phyloP scores from a whole-genome alignment of 129 eudicot genomes.

The Tanacetum coccineum region DNA sequence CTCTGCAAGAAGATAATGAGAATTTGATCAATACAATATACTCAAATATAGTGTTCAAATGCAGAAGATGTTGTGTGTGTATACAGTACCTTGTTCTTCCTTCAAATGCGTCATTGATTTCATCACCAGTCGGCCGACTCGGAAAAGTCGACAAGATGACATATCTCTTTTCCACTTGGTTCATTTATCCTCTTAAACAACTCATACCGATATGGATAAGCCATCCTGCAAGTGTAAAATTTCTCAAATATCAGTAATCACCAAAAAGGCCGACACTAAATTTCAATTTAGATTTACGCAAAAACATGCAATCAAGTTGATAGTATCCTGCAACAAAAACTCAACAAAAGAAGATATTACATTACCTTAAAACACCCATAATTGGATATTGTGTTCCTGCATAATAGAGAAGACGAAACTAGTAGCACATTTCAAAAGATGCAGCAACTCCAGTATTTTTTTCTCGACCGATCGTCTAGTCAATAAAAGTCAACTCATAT shows the following conservation, averaged over 20 bases:
- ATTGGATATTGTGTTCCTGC: constrained; percentile 93
- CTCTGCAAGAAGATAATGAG: constrained; percentile 38
- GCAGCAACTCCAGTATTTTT: constrained; percentile 92
- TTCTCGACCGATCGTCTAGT: no score
- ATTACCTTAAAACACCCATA: constrained; percentile 90
- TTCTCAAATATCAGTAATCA: neutral
- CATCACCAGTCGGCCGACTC: constrained; percentile 66
- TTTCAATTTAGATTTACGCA: no score
- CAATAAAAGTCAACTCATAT: no score
- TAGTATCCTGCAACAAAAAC: no score
- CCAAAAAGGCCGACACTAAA: no score
- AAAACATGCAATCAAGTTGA: no score
- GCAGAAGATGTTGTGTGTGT: neutral
- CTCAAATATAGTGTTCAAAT: neutral
- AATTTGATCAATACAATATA: constrained; percentile 17
- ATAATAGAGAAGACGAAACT: constrained; percentile 84
- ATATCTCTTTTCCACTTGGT: constrained; percentile 65
- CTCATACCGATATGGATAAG: constrained; percentile 76
- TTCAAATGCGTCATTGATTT: constrained; percentile 76
- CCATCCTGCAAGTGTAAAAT: constrained; percentile 50
- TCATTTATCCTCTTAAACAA: constrained; percentile 80
- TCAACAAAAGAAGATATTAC: neutral
- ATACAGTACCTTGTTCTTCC: constrained; percentile 69
- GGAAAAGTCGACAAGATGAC: constrained; percentile 59
- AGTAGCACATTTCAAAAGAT: constrained; percentile 81